Base-by-base conservation (phyloP, 2,329 filamentous ascomycete genomes). In the Trichoderma lentiforme region DNA sequence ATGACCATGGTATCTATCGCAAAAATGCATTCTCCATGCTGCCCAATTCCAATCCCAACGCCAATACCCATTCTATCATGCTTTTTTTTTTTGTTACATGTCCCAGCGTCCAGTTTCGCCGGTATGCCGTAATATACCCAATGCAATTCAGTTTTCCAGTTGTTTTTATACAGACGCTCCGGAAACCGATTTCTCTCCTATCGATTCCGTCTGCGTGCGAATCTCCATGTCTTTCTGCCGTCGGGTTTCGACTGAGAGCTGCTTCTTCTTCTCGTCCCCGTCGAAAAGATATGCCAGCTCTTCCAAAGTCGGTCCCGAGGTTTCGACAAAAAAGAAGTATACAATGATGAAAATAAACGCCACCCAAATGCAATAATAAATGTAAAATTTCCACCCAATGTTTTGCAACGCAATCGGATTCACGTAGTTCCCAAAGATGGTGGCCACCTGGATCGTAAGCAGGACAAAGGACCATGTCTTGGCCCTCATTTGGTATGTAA, bases 251-350 rank as follows among this genome's bases (percentile, higher is more conserved):
- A 75, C 76, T 57, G 79, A 78, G 34, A 76, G 71, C 1, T 77
- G 78, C 73, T 78, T 77, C 28, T 73, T 73, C 1, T 78, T 53
- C 26, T 51, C 70, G 7, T 71, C 18, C 1, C 70, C 77, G 34
- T 80, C 79, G 58, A 82, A 82, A 14, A 81, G 76, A 15, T 83
- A 78, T 0, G 79, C 74, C 9, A 82, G 56, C 65, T 82, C 80
- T 66, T 82, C 80, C n/a, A 81, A 71, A 2, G 80, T 82, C 6
- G 79, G 79, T 0, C 81, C 81, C 1, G 77, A 75, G 0, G 81
- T 83, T 74, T 83, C 82, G 0, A 81, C 78, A 53, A 83, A 83
- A 74, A 82, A 82, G 72, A 83, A 82, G 72, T 82, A 84, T 0
- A 82, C 80, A 6, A 81, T 74, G 26, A 81, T 6, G 72, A 83